Evolutionary conservation across 2,329 filamentous ascomycete genomes (phyloP).

Genomic region (Penicillium sp.): DNA sequence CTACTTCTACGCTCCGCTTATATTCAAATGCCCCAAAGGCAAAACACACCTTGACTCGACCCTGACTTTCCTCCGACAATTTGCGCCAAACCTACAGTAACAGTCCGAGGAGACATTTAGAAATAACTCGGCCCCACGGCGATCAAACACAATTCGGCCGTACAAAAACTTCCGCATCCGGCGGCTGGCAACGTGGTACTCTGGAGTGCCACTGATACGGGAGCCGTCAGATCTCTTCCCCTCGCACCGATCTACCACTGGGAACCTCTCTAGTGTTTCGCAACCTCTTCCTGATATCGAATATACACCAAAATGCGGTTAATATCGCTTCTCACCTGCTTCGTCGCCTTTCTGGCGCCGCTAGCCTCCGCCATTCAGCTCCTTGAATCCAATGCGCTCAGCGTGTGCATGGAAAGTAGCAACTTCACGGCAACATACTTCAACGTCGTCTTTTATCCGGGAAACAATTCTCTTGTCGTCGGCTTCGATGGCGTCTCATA

Average conservation of each 20-base stretch:
- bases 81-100: conserved; percentile 3
- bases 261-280: conserved; percentile 1
- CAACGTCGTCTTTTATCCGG: conserved; percentile 66
- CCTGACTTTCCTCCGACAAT: background rate
- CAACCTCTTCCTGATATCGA: conserved; percentile 6
- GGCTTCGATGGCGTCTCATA: conserved; percentile 79
- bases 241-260: conserved; percentile 16
- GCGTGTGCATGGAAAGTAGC: conserved; percentile 79
- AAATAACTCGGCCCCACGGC: conserved; percentile 12
- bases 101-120: conserved; percentile 6
- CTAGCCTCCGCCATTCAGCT: conserved; percentile 62
- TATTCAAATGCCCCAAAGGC: conserved; percentile 15
- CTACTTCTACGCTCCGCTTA: conserved; percentile 8
- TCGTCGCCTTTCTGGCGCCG: conserved; percentile 46
- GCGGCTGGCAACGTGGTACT: conserved; percentile 36
- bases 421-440: conserved; percentile 86
- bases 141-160: conserved; percentile 14
- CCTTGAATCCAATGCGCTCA: conserved; percentile 80
- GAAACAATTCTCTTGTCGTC: conserved; percentile 70
- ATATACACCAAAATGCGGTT: conserved; percentile 34
- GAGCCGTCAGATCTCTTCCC: conserved; percentile 14
- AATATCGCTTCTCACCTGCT: conserved; percentile 34
- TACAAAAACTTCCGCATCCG: conserved; percentile 36
- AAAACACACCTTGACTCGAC: background rate
- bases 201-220: conserved; percentile 29